Conservation (phyloP, 192 early-diverging fungal species). For the Entomortierella chlamydospora region DNA sequence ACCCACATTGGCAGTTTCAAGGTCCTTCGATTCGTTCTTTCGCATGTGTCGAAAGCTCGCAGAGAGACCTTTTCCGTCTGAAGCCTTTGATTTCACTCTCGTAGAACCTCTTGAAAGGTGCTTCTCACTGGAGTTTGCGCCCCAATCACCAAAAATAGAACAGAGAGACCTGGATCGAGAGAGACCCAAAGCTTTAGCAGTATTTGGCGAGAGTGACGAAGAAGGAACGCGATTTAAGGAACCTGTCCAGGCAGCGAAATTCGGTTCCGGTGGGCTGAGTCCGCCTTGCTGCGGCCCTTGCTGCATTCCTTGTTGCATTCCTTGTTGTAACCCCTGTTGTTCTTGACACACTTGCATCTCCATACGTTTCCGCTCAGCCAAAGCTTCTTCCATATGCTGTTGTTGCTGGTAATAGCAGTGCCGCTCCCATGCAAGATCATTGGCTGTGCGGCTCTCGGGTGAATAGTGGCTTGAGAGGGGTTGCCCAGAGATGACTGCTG, state of each 20-base stretch:
- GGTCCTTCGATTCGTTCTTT: not conserved
- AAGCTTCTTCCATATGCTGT: conserved; percentile 24
- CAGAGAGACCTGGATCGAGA: conserved; percentile 12
- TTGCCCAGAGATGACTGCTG: not conserved
- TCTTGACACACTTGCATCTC: conserved; percentile 6
- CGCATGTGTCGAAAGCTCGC: not conserved
- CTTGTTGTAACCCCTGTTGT: not conserved
- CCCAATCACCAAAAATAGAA: not conserved
- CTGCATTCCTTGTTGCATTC: not conserved
- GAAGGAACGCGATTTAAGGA: conserved; percentile 24
- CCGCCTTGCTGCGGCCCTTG: not conserved
- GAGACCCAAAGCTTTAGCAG: conserved; percentile 14
- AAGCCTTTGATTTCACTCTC: too few species aligned
- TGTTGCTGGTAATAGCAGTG: conserved; percentile 49
- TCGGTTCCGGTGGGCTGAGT: not conserved
- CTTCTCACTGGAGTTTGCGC: conserved; percentile 7
- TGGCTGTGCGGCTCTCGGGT: conserved; percentile 11
- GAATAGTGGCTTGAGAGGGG: conserved; percentile 1
- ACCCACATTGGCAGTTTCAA: not conserved
- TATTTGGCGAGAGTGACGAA: conserved; percentile 1
- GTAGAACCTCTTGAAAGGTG: too few species aligned
- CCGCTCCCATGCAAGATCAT: conserved; percentile 49
- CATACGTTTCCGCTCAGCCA: conserved; percentile 21
- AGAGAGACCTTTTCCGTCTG: not conserved
- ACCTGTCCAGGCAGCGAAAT: not conserved